Evolutionary conservation across 192 early-diverging fungal genomes (phyloP).

Genomic region (Rhizoclosmatium sp.): DNA sequence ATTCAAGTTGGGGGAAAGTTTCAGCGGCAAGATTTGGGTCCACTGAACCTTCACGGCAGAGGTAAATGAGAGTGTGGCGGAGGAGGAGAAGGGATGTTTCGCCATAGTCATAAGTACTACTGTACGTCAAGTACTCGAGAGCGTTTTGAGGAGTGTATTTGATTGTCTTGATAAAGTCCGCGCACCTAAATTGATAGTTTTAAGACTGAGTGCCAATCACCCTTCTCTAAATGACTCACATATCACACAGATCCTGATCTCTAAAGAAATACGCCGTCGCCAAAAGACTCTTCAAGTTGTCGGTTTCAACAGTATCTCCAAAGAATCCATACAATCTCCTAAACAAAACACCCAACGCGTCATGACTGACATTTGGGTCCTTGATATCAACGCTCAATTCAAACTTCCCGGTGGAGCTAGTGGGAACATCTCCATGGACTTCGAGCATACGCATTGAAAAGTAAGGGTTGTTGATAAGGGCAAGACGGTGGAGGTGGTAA

Average conservation of each 20-base stretch:
- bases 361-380: constrained; percentile 49
- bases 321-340: constrained; percentile 51
- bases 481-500: constrained; percentile 52
- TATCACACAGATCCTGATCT: constrained; percentile 38
- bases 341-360: constrained; percentile 45
- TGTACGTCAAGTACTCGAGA: constrained; percentile 47
- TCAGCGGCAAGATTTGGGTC: constrained; percentile 20
- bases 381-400: constrained; percentile 42
- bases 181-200: background rate
- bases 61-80: constrained; percentile 44
- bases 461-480: constrained; percentile 50
- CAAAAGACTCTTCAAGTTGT: constrained; percentile 42
- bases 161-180: constrained; percentile 41
- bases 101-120: constrained; percentile 49
- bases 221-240: constrained; percentile 13
- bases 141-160: constrained; percentile 38
- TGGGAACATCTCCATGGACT: constrained; percentile 1
- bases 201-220: no score
- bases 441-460: constrained; percentile 47
- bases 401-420: constrained; percentile 28
- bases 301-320: constrained; percentile 28
- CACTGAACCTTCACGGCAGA: constrained; percentile 49
- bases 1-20: constrained; percentile 37
- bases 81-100: constrained; percentile 42
- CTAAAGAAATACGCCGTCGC: constrained; percentile 50